Percentiles rank a stretch among this genome's conserved stretches.
phyloP scores from a whole-genome alignment of 2,329 filamentous ascomycete species.

The Trichoderma atroviride region DNA sequence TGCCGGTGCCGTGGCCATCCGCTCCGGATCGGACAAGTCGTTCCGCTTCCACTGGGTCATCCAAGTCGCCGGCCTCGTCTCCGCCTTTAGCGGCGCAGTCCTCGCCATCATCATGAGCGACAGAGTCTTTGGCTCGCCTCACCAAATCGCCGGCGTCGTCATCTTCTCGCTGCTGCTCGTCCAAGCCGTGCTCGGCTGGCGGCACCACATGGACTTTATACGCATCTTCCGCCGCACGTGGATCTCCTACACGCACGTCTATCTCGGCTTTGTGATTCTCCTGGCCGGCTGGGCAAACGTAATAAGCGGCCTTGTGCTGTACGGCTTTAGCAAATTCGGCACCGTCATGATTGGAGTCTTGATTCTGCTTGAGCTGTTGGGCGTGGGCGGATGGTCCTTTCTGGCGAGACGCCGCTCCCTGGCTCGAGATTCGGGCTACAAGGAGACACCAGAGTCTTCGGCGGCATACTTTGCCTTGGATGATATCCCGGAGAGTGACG shows the following conservation, averaged over 20 bases:
- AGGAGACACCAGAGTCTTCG: slow-evolving; percentile 21
- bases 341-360: slow-evolving; percentile 1
- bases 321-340: slow-evolving; percentile 19
- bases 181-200: slow-evolving; percentile 29
- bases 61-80: slow-evolving; percentile 19
- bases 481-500: slow-evolving; percentile 24
- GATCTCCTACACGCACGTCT: slow-evolving; percentile 30
- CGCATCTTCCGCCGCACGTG: slow-evolving; percentile 30
- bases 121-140: slow-evolving; percentile 21
- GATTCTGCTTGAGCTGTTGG: slow-evolving; percentile 5
- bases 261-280: slow-evolving; percentile 26
- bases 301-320: slow-evolving; percentile 17
- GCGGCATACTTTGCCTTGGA: slow-evolving; percentile 27
- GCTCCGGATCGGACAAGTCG: slow-evolving; percentile 26
- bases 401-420: slow-evolving; percentile 7
- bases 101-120: slow-evolving; percentile 17
- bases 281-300: slow-evolving; percentile 27
- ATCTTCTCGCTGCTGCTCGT: slow-evolving; percentile 24
- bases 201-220: slow-evolving; percentile 31
- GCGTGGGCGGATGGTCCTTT: slow-evolving; percentile 16
- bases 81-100: slow-evolving; percentile 21
- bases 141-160: slow-evolving; percentile 28
- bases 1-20: slow-evolving; percentile 28
- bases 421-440: not conserved
- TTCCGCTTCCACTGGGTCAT: slow-evolving; percentile 32